These are phyloP conservation scores for Penicillium sp. DNA, from an alignment of 2,329 filamentous ascomycete species.

Conservation along the genomic window DNA sequence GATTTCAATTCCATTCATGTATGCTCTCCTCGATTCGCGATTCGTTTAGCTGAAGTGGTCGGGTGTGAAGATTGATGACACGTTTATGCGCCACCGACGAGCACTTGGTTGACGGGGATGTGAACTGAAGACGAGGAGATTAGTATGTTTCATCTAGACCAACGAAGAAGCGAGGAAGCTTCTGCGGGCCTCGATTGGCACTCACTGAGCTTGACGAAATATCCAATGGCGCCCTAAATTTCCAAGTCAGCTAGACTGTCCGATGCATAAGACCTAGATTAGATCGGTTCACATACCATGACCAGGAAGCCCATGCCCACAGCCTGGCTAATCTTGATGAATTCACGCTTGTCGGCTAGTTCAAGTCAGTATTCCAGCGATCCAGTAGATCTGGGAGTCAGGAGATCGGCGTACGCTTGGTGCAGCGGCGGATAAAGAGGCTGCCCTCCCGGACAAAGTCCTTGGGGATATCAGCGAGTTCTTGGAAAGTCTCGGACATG, in stretches of 20 bases:
- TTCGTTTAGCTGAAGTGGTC: background rate
- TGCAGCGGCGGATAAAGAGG: slow-evolving; percentile 46
- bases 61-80: background rate
- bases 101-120: slow-evolving; percentile 48
- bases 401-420: slow-evolving; percentile 40
- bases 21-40: background rate
- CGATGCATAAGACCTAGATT: background rate
- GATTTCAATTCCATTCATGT: too few relatives aligned
- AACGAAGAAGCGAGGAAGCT: too few relatives aligned
- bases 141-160: slow-evolving; percentile 13
- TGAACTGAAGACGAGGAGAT: slow-evolving; percentile 36
- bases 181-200: slow-evolving; percentile 6
- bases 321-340: slow-evolving; percentile 56
- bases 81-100: slow-evolving; percentile 44
- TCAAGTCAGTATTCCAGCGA: slow-evolving; percentile 17
- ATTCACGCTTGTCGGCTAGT: slow-evolving; percentile 54
- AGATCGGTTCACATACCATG: slow-evolving; percentile 38
- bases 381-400: slow-evolving; percentile 2
- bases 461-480: slow-evolving; percentile 54
- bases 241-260: slow-evolving; percentile 6
- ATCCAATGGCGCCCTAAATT: slow-evolving; percentile 49
- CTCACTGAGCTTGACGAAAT: slow-evolving; percentile 56
- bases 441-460: slow-evolving; percentile 49
- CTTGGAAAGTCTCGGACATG: slow-evolving; percentile 56
- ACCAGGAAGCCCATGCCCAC: slow-evolving; percentile 56